Evolutionary conservation across 305 asterid species (phyloP).

Genomic region (Solanum chacoense): DNA sequence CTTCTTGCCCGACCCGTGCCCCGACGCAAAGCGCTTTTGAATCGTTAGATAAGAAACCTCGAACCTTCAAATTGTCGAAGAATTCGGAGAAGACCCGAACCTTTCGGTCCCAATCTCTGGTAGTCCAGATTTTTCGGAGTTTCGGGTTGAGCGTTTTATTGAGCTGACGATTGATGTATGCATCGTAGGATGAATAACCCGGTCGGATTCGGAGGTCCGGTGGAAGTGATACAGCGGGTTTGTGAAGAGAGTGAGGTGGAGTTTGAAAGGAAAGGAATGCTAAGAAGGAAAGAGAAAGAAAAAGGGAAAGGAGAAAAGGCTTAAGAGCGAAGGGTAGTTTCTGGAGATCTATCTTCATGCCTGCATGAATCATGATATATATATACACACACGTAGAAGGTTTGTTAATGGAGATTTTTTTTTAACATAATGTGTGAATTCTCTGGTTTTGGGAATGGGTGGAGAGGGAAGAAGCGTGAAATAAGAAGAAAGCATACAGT

Average conservation of each 20-base stretch:
- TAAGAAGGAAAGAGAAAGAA: background rate
- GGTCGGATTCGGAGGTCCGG: conserved; percentile 51
- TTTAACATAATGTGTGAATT: background rate
- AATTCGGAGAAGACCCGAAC: conserved; percentile 35
- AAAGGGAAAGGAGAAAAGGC: background rate
- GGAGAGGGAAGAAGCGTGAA: background rate
- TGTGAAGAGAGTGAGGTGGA: conserved; percentile 11
- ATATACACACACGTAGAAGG: background rate
- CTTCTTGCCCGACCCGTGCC: conserved; percentile 73
- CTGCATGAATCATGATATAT: background rate
- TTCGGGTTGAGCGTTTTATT: conserved; percentile 74
- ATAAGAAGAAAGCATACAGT: background rate
- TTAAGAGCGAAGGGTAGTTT: background rate
- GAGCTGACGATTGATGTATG: conserved; percentile 50
- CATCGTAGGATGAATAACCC: conserved; percentile 42
- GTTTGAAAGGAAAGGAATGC: background rate
- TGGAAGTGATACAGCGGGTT: conserved; percentile 8
- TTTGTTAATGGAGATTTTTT: background rate
- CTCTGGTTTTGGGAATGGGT: background rate
- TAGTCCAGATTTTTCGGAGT: conserved; percentile 56
- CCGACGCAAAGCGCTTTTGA: conserved; percentile 53
- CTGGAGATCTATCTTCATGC: background rate
- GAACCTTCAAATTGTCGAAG: conserved; percentile 26
- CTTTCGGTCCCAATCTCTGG: conserved; percentile 58
- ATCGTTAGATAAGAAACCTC: conserved; percentile 23